A percentile compares a stretch with the other conserved stretches of the same genome.
These are phyloP conservation scores for Novymonas esmeraldas DNA, from an alignment of 208 protist species.

Conservation along the genomic window DNA sequence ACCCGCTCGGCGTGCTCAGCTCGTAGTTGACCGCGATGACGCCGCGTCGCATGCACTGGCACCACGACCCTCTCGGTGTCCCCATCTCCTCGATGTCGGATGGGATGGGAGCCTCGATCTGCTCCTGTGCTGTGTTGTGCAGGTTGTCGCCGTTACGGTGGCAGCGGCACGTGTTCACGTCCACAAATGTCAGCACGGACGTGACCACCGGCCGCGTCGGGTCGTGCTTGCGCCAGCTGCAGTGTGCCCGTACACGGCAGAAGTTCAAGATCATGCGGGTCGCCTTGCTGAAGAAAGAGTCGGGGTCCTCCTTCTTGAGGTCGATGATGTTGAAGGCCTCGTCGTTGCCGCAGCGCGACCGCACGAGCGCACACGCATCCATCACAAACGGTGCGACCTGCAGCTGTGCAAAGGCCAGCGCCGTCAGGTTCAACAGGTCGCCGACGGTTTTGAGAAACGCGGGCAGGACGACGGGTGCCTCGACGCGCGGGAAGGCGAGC, in stretches of 20 bases:
- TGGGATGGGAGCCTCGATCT: constrained; percentile 10
- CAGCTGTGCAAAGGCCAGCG: constrained; percentile 55
- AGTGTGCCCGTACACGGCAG: constrained; percentile 55
- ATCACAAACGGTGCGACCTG: constrained; percentile 50
- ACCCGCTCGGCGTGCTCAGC: constrained; percentile 90
- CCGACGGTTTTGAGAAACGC: constrained; percentile 44
- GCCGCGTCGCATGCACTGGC: constrained; percentile 59
- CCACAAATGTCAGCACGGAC: constrained; percentile 87
- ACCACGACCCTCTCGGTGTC: constrained; percentile 70
- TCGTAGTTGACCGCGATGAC: constrained; percentile 91
- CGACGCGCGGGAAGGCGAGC: constrained; percentile 68
- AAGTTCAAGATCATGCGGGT: constrained; percentile 58
- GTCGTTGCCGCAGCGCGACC: constrained; percentile 58
- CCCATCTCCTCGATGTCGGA: constrained; percentile 34
- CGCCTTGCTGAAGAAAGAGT: constrained; percentile 56
- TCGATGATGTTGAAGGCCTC: constrained; percentile 66
- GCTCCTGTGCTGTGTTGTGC: constrained; percentile 10
- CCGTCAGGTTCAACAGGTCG: constrained; percentile 56
- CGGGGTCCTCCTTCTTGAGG: constrained; percentile 52
- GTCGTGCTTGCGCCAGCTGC: constrained; percentile 89
- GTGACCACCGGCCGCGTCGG: constrained; percentile 79
- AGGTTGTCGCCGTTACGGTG: constrained; percentile 31
- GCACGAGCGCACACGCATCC: constrained; percentile 75
- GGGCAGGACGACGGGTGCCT: constrained; percentile 33
- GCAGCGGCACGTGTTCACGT: constrained; percentile 66